Evolutionary conservation across 495 filamentous ascomycete genomes (phyloP), one percentile per base, ranked within the genome.

Genomic region (Penicillium alfredii): DNA sequence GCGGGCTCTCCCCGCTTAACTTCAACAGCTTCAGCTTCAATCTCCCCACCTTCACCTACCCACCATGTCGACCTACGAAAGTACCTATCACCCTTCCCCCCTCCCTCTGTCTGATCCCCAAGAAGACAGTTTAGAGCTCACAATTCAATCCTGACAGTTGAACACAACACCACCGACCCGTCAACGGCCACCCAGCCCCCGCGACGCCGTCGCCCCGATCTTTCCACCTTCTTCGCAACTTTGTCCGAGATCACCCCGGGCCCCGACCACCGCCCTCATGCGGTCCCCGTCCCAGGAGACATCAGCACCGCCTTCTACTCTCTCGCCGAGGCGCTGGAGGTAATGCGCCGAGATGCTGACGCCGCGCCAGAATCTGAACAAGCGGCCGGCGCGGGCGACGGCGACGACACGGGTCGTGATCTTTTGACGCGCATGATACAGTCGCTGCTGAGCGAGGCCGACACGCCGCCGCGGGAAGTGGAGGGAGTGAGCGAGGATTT

Each of bases 191-290:
- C 53, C 19, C 45, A 35, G 17, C 64, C 35, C 42, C 52, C 38
- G 23, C 66, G 45, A 48, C 67, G 49, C 39, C 80, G 79, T 32
- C 84, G 85, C 30, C 78, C 87, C 23, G 86, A 94, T 65, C 82
- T 95, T 63, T 81, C 82, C 30, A 85, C 81, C 59, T 96, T 97
- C 77, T 88, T 83, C 68, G 68, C 80, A 27, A 79, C 82, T 31
- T 80, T 93, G 33, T 66, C 71, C 49, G 74, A 82, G 47, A 71
- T 76, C 38, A 76, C 84, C 42, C 64, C 70, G 9, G 60, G 64
- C 42, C 49, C 60, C 23, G 52, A 56, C 38, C 57, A 69, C 30
- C 51, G 69, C 44, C 69, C 68, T 6, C 77, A 83, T 64, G 76
- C 82, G 2, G 65, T 76, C 3, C 80, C 88, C 2, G 80, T 82